A percentile compares a stretch with the other conserved stretches of the same genome.
These are phyloP conservation scores for Casuarina cunninghamiana DNA, from an alignment of 306 rosid genomes.

Conservation along the genomic window DNA sequence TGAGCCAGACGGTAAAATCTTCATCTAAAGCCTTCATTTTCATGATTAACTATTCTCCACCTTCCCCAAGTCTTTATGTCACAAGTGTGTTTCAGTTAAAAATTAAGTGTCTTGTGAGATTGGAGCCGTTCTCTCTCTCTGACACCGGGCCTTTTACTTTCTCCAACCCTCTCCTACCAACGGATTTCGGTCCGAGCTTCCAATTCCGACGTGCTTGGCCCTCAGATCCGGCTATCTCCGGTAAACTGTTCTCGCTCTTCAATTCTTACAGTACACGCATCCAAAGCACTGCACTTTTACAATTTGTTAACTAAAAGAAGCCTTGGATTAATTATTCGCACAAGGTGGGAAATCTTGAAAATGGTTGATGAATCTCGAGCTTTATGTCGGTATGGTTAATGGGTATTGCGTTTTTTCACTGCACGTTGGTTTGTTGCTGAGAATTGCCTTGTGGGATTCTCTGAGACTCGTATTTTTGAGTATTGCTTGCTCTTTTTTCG, in stretches of 20 bases:
- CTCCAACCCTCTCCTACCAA: conserved; percentile 26
- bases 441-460: conserved; percentile 11
- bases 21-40: too few species aligned
- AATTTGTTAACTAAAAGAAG: conserved; percentile 2
- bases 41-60: too few species aligned
- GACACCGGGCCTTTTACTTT: conserved; percentile 19
- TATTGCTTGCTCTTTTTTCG: neutral
- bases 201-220: conserved; percentile 23
- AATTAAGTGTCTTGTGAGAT: conserved; percentile 17
- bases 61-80: neutral
- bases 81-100: neutral
- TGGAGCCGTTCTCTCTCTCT: conserved; percentile 11
- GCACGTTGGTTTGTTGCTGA: conserved; percentile 15
- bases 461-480: too few species aligned
- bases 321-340: neutral
- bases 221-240: conserved; percentile 51
- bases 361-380: conserved; percentile 15
- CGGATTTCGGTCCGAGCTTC: conserved; percentile 37
- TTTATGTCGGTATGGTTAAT: conserved; percentile 13
- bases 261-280: conserved; percentile 5
- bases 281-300: conserved; percentile 19
- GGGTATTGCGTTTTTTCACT: neutral
- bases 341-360: conserved; percentile 2
- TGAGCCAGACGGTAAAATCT: too few species aligned
- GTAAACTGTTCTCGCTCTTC: conserved; percentile 31